phyloP scores from a whole-genome alignment of 106 monocot species.

The Phalaenopsis aphrodite region DNA sequence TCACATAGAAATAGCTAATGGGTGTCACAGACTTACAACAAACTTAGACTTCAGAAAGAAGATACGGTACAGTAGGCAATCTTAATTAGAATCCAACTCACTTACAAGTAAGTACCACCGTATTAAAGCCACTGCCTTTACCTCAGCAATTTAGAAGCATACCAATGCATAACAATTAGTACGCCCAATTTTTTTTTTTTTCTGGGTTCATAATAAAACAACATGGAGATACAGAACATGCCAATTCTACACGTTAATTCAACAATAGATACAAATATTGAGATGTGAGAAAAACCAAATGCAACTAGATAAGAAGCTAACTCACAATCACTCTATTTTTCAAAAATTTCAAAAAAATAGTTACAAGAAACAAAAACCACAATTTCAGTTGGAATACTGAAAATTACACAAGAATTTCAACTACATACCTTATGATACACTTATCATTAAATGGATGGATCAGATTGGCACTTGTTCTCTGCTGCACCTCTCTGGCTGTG shows the following conservation, averaged over 20 bases:
- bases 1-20: too few species aligned
- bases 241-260: background rate
- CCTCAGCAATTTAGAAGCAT: too few species aligned
- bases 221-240: background rate
- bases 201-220: background rate
- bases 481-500: conserved; percentile 48
- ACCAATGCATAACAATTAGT: too few species aligned
- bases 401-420: background rate
- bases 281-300: background rate
- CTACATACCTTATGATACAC: conserved; percentile 60
- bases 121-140: too few species aligned
- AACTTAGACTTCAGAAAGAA: too few species aligned
- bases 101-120: too few species aligned
- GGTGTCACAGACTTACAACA: too few species aligned
- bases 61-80: too few species aligned
- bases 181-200: too few species aligned
- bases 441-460: conserved; percentile 93
- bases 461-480: conserved; percentile 82
- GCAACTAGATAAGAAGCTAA: background rate
- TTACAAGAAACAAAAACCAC: background rate
- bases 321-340: background rate
- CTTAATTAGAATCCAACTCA: too few species aligned
- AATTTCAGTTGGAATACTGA: background rate
- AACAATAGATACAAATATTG: background rate
- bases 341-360: background rate